Evolutionary conservation across 352 stramenopile genomes (phyloP).

Genomic region (Phytophthora crassamura): DNA sequence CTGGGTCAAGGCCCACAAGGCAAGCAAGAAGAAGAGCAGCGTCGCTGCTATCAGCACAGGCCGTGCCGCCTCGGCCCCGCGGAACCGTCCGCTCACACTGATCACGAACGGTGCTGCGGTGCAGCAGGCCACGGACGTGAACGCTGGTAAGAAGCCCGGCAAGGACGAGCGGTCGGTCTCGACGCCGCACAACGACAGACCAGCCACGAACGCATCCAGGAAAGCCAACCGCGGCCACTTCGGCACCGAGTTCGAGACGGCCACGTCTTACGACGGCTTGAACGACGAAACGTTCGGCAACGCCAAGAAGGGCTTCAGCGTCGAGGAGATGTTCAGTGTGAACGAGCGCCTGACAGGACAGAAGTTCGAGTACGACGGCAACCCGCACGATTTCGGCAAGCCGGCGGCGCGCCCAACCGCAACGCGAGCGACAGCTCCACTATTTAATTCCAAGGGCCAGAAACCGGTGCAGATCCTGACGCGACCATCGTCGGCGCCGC

Average conservation of each 20-base stretch:
- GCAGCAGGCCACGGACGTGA: conserved; percentile 26
- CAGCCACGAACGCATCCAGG: conserved; percentile 44
- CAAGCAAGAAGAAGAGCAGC: conserved; percentile 61
- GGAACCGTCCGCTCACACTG: conserved; percentile 64
- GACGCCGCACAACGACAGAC: conserved; percentile 66
- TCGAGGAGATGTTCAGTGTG: conserved; percentile 96
- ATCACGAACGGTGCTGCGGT: conserved; percentile 45
- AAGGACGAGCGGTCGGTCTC: conserved; percentile 67
- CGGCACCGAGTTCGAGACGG: conserved; percentile 81
- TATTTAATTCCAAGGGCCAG: conserved; percentile 64
- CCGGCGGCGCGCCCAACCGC: conserved; percentile 30
- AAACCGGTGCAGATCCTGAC: conserved; percentile 56
- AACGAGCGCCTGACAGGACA: conserved; percentile 93
- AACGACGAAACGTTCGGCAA: conserved; percentile 90
- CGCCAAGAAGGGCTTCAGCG: conserved; percentile 79
- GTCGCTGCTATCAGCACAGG: conserved; percentile 48
- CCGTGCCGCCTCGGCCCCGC: conserved; percentile 75
- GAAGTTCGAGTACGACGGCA: conserved; percentile 96
- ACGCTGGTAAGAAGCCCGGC: conserved; percentile 35
- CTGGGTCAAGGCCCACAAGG: conserved; percentile 90
- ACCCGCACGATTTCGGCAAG: conserved; percentile 95
- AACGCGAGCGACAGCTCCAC: conserved; percentile 33
- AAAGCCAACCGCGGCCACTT: conserved; percentile 73
- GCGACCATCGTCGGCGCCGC: conserved; percentile 45
- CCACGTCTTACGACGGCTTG: conserved; percentile 86